Evolutionary conservation across 192 early-diverging fungal species (phyloP).

Genomic region (Coemansia asiatica): DNA sequence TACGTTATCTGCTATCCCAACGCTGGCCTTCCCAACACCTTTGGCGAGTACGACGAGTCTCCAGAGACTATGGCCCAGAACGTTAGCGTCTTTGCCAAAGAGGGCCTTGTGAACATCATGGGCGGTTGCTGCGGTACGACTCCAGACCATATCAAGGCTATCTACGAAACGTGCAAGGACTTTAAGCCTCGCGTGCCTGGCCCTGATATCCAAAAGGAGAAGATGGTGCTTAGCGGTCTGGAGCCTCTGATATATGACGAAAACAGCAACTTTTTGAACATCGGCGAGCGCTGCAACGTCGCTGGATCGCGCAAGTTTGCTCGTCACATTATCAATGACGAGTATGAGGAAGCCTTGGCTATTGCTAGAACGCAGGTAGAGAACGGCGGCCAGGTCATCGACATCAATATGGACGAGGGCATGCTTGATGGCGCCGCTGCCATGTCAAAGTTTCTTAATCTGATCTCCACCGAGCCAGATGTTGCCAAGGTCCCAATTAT

Average conservation of each 20-base stretch:
- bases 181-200: slow-evolving; percentile 79
- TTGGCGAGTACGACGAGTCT: slow-evolving; percentile 94
- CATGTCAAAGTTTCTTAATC: slow-evolving; percentile 92
- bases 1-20: slow-evolving; percentile 95
- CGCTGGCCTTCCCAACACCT: slow-evolving; percentile 94
- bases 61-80: slow-evolving; percentile 83
- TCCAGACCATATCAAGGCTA: slow-evolving; percentile 87
- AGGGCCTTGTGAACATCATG: slow-evolving; percentile 92
- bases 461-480: slow-evolving; percentile 93
- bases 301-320: slow-evolving; percentile 93
- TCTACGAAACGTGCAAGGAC: slow-evolving; percentile 72
- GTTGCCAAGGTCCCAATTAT: slow-evolving; percentile 86
- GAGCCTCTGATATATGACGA: slow-evolving; percentile 82
- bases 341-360: slow-evolving; percentile 91
- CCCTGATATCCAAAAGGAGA: slow-evolving; percentile 63
- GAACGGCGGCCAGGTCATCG: slow-evolving; percentile 91
- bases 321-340: slow-evolving; percentile 87
- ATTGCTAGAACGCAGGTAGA: slow-evolving; percentile 94
- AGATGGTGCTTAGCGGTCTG: slow-evolving; percentile 82
- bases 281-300: slow-evolving; percentile 97
- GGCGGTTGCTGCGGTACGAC: slow-evolving; percentile 98
- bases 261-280: slow-evolving; percentile 85
- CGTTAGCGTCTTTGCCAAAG: slow-evolving; percentile 83
- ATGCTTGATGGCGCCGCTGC: slow-evolving; percentile 91
- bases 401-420: slow-evolving; percentile 97